phyloP scores from a whole-genome alignment of 345 rosid species.

The Lepidium sativum region DNA sequence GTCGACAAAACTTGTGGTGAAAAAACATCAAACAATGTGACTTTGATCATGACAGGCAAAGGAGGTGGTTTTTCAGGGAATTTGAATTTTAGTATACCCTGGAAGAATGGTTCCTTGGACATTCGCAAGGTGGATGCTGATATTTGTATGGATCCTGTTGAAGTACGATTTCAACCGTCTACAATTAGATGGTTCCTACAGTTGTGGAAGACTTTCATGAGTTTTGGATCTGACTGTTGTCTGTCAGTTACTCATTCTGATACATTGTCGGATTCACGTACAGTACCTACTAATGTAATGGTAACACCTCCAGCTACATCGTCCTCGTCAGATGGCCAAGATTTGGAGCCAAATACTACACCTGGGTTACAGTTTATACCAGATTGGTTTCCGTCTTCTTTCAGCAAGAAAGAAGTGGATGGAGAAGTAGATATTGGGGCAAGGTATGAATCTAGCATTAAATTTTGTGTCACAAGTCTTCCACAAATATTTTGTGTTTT shows the following conservation, averaged over 20 bases:
- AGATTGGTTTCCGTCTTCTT: conserved; percentile 72
- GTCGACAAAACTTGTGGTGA: conserved; percentile 9
- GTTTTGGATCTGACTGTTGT: conserved; percentile 34
- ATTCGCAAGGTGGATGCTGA: conserved; percentile 80
- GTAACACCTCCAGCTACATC: conserved; percentile 26
- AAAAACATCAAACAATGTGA: conserved; percentile 31
- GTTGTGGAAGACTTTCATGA: conserved; percentile 45
- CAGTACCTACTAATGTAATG: conserved; percentile 23
- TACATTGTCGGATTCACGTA: conserved; percentile 27
- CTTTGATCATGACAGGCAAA: conserved; percentile 51
- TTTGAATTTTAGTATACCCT: conserved; percentile 80
- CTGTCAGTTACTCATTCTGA: conserved; percentile 38
- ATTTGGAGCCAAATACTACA: conserved; percentile 32
- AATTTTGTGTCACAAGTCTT: conserved; percentile 1
- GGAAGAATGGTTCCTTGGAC: conserved; percentile 90
- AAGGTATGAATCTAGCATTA: conserved; percentile 46
- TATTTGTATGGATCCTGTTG: conserved; percentile 67
- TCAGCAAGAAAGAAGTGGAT: conserved; percentile 27
- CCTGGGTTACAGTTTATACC: conserved; percentile 58
- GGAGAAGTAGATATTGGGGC: conserved; percentile 68
- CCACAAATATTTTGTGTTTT: not conserved
- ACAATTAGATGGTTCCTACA: conserved; percentile 58
- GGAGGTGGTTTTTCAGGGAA: conserved; percentile 79
- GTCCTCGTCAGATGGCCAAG: conserved; percentile 36
- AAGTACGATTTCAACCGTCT: conserved; percentile 60